phyloP scores from a whole-genome alignment of 2,329 filamentous ascomycete genomes.

The Pseudopyrenochaeta lycopersici region DNA sequence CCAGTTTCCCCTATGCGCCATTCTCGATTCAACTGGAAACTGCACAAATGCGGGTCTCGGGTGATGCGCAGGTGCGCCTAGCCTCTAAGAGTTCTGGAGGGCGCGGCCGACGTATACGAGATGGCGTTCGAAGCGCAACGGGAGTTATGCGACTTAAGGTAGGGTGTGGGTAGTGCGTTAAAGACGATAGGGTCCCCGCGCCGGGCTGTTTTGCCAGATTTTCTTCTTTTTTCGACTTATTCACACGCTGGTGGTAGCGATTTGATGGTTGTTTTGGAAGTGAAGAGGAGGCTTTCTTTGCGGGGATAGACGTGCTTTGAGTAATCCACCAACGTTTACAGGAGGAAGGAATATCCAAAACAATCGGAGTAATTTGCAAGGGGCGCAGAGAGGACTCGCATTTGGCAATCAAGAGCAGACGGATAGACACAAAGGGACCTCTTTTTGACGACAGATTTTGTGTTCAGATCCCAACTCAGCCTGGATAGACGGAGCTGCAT shows the following conservation, averaged over 20 bases:
- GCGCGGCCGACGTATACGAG: conserved; percentile 19
- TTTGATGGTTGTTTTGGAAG: not conserved
- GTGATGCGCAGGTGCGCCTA: not conserved
- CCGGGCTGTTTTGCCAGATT: not conserved
- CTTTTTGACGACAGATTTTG: not conserved
- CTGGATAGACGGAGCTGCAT: not conserved
- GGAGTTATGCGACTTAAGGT: not conserved
- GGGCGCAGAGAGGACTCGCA: not conserved
- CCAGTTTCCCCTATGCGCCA: not conserved
- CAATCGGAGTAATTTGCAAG: not conserved
- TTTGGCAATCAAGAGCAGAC: too few species aligned
- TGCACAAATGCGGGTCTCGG: conserved; percentile 1
- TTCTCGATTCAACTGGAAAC: conserved; percentile 1
- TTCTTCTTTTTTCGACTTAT: too few species aligned
- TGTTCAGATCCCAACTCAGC: not conserved
- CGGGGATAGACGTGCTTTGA: not conserved
- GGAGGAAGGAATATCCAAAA: not conserved
- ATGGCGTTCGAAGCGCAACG: conserved; percentile 6
- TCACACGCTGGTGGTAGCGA: too few species aligned
- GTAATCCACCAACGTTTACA: not conserved
- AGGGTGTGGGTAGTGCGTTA: conserved; percentile 11
- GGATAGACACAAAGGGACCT: not conserved
- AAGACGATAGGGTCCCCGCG: conserved; percentile 11
- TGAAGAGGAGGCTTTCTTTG: not conserved
- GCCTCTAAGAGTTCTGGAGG: conserved; percentile 4